Base-by-base conservation (phyloP, 495 filamentous ascomycete species). In the Penicillium odoratum region DNA sequence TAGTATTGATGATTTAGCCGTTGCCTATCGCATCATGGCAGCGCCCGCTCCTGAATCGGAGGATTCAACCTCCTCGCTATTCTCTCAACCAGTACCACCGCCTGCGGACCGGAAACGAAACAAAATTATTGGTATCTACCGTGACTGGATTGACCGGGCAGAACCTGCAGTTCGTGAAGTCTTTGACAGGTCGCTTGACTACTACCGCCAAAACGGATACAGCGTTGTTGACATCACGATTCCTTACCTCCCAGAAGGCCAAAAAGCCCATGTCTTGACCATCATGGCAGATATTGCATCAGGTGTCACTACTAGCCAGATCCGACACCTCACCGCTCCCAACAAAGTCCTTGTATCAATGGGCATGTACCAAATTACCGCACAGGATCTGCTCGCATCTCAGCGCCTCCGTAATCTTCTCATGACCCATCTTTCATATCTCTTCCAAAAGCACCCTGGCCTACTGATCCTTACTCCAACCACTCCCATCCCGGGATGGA, bases 381-480 rank as follows among this genome's bases (percentile, higher is more conserved):
- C 85, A 3, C 68, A 73, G 5, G 90, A 96, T 60, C 86, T 93
- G 66, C 75, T 91, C 25, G 81, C 85, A 31, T 86, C 90, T 29
- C 89, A 91, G 57, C 85, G 88, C 56, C 71, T 98, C 51, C 81
- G 93, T 15, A 78, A 82, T 9, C 72, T 93, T 38, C 69, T 96
- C 47, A 98, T 98, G 93, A 74, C 80, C 34, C 93, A 98, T 70
- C 77, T 97, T 2, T 82, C 89, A 0, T 75, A 79, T 53, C 75
- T 98, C 4, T 98, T 85, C 72, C 70, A 82, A 56, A 72, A 77
- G 25, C 72, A 96, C 62, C 91, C 92, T 2, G 90, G 88, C 13
- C 63, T 97, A 55, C 69, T 96, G 28, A 85, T 98, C 50, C 71
- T 96, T 34, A 87, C 88, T 5, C 92, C 93, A 0, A 92, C 91